phyloP scores from a whole-genome alignment of 2,329 filamentous ascomycete genomes.

The Fusarium oxysporum region DNA sequence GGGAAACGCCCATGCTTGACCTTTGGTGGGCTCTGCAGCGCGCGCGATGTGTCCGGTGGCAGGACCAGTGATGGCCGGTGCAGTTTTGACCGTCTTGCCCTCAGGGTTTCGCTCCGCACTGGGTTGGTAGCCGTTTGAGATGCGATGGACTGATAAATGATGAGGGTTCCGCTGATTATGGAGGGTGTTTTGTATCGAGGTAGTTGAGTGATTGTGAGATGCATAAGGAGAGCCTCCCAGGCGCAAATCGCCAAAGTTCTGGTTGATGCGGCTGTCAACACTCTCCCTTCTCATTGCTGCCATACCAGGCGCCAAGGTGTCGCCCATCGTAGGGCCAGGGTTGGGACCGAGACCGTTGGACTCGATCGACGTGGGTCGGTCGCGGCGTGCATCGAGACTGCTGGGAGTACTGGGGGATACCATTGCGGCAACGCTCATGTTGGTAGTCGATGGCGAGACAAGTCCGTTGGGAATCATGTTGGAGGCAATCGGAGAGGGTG shows the following conservation, averaged over 20 bases:
- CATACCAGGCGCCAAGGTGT: constrained; percentile 56
- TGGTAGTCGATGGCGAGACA: constrained; percentile 66
- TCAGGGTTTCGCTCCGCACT: constrained; percentile 69
- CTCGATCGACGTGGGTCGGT: constrained; percentile 54
- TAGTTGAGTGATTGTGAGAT: constrained; percentile 80
- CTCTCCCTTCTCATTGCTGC: constrained; percentile 74
- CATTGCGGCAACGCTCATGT: constrained; percentile 75
- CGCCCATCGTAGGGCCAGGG: constrained; percentile 47
- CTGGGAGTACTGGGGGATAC: constrained; percentile 69
- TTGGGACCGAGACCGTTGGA: constrained; percentile 37
- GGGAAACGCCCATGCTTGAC: constrained; percentile 86
- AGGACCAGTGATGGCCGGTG: constrained; percentile 80
- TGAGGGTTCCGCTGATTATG: constrained; percentile 75
- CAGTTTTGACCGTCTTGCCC: constrained; percentile 69
- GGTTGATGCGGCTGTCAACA: constrained; percentile 82
- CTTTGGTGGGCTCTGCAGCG: constrained; percentile 83
- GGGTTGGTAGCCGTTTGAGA: constrained; percentile 74
- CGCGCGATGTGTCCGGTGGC: constrained; percentile 73
- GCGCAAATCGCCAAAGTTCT: constrained; percentile 75
- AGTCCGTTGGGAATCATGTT: constrained; percentile 64
- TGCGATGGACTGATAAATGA: constrained; percentile 65
- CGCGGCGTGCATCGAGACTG: constrained; percentile 56
- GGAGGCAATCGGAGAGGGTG: constrained; percentile 68
- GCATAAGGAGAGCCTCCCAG: constrained; percentile 77
- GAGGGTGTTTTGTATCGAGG: constrained; percentile 77